Evolutionary conservation across 2,329 filamentous ascomycete genomes (phyloP).

Genomic region (Aspergillus candidus): DNA sequence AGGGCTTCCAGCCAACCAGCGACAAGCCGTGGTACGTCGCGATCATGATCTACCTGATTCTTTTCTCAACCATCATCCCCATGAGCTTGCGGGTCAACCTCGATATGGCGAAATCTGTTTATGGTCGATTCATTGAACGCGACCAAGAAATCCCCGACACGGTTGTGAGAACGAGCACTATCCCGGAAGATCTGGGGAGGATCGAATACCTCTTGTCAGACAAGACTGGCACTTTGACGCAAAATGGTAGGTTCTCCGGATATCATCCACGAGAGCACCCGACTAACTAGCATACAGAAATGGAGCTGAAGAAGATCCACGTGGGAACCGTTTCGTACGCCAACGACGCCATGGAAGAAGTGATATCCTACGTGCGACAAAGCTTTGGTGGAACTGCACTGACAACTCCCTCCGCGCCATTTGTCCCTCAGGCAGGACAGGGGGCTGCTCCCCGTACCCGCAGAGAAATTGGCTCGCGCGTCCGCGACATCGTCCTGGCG

Average conservation of each 20-base stretch:
- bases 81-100: constrained; percentile 95
- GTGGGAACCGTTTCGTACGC: constrained; percentile 97
- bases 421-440: constrained; percentile 53
- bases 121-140: constrained; percentile 89
- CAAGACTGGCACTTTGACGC: constrained; percentile 95
- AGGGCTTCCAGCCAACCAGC: constrained; percentile 62
- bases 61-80: constrained; percentile 98
- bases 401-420: constrained; percentile 69
- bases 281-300: constrained; percentile 51
- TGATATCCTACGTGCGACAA: constrained; percentile 76
- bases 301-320: constrained; percentile 98
- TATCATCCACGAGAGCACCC: not conserved
- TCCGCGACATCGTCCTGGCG: constrained; percentile 86
- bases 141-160: constrained; percentile 86
- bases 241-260: constrained; percentile 57
- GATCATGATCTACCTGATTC: constrained; percentile 93
- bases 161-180: constrained; percentile 92
- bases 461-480: constrained; percentile 86
- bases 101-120: constrained; percentile 94
- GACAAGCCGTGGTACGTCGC: constrained; percentile 78
- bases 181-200: constrained; percentile 89
- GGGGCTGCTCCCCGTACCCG: constrained; percentile 70
- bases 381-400: constrained; percentile 60
- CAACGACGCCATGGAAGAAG: constrained; percentile 98
- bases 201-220: constrained; percentile 96